Percentiles rank a stretch among this genome's conserved stretches.
Conservation (phyloP, 2,329 filamentous ascomycete species). For the Fusarium burgessii region DNA sequence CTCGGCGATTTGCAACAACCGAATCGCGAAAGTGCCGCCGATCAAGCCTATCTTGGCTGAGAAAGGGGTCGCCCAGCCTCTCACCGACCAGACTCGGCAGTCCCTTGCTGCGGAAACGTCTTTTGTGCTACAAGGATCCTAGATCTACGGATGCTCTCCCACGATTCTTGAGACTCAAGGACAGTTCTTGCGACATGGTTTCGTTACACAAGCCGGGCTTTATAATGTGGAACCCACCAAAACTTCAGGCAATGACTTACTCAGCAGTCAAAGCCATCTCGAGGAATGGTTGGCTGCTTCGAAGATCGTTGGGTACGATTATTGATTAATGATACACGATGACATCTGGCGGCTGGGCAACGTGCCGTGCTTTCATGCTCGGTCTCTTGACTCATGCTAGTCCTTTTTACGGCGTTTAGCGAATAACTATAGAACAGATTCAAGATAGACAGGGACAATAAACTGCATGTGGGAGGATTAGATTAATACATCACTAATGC, state of each 20-base stretch:
- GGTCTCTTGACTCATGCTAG: slow-evolving; percentile 28
- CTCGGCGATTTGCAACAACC: slow-evolving; percentile 6
- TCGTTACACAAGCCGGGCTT: slow-evolving; percentile 5
- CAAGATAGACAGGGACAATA: slow-evolving; percentile 1
- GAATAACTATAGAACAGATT: slow-evolving; percentile 10
- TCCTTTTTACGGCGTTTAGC: slow-evolving; percentile 18
- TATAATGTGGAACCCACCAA: not conserved
- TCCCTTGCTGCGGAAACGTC: not conserved
- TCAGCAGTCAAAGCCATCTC: not conserved
- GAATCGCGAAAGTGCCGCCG: not conserved
- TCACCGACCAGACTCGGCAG: slow-evolving; percentile 5
- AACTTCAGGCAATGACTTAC: not conserved
- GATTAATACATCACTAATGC: slow-evolving; percentile 7
- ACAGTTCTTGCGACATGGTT: slow-evolving; percentile 9
- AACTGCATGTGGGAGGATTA: slow-evolving; percentile 4
- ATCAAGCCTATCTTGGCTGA: not conserved
- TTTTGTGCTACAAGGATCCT: slow-evolving; percentile 14
- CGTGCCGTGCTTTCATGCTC: not conserved
- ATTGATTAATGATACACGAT: slow-evolving; percentile 31
- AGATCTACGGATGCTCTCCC: not conserved
- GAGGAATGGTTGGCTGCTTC: not conserved
- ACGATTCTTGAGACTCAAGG: not conserved
- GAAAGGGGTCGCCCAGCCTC: not conserved
- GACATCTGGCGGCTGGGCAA: slow-evolving; percentile 12
- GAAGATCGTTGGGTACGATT: slow-evolving; percentile 4